These are phyloP conservation scores for Teratosphaeria viscida DNA, from an alignment of 2,329 filamentous ascomycete genomes.

Conservation along the genomic window DNA sequence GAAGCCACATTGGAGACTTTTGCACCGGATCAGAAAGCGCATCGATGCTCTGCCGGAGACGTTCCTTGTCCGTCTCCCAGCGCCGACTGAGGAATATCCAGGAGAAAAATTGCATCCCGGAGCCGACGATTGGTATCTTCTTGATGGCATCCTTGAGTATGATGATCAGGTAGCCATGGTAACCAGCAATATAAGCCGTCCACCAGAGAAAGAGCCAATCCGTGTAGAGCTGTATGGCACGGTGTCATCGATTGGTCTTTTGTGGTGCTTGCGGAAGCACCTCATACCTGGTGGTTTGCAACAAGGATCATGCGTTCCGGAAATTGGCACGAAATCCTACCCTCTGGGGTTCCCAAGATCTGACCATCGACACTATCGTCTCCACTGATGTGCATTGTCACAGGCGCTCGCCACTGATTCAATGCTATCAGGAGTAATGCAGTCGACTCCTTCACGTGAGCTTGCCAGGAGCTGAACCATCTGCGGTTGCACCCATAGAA, in stretches of 20 bases:
- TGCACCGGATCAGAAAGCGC: constrained; percentile 53
- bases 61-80: constrained; percentile 65
- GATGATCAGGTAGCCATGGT: constrained; percentile 81
- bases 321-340: constrained; percentile 62
- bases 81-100: constrained; percentile 84
- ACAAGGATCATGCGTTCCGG: constrained; percentile 73
- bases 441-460: neutral
- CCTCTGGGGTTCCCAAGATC: constrained; percentile 46
- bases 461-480: neutral
- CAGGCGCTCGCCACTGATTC: constrained; percentile 72
- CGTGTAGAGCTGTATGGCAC: constrained; percentile 70
- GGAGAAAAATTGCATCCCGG: constrained; percentile 70
- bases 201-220: constrained; percentile 92
- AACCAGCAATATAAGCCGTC: constrained; percentile 73
- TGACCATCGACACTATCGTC: constrained; percentile 62
- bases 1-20: constrained; percentile 64
- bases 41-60: constrained; percentile 58
- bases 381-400: constrained; percentile 35
- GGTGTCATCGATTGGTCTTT: too few relatives aligned
- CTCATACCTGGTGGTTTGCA: constrained; percentile 54
- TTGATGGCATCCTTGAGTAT: constrained; percentile 76
- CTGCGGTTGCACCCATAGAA: neutral
- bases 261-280: constrained; percentile 30
- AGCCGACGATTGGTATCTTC: constrained; percentile 65
- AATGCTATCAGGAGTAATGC: constrained; percentile 40